phyloP scores from a whole-genome alignment of 257 asterid species.

The Gynochthodes officinalis region DNA sequence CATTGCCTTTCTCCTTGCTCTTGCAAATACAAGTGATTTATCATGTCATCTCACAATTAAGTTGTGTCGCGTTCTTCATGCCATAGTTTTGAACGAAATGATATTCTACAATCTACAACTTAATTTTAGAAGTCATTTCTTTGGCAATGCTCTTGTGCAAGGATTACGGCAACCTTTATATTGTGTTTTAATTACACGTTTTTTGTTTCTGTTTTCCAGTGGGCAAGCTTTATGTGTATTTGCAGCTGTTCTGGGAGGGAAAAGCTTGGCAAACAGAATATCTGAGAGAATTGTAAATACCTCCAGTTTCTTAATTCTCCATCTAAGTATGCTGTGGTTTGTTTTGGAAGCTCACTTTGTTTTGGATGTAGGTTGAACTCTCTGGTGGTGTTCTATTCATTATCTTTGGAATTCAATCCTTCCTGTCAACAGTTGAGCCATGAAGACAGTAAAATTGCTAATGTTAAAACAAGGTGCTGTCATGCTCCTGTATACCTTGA shows the following conservation, averaged over 20 bases:
- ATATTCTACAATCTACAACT: not conserved
- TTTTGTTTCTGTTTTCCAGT: slow-evolving; percentile 40
- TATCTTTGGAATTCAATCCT: slow-evolving; percentile 85
- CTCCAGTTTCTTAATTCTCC: not conserved
- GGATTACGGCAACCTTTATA: not conserved
- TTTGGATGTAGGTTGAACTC: slow-evolving; percentile 58
- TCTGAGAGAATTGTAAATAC: slow-evolving; percentile 75
- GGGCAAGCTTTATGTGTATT: slow-evolving; percentile 92
- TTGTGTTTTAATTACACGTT: not conserved
- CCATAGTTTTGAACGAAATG: not conserved
- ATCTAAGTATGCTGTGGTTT: not conserved
- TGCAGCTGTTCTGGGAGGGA: slow-evolving; percentile 94
- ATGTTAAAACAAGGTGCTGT: too few species aligned
- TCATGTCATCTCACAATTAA: not conserved
- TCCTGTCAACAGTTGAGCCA: slow-evolving; percentile 63
- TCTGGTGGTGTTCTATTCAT: slow-evolving; percentile 87
- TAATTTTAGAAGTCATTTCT: not conserved
- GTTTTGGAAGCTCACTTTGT: slow-evolving; percentile 12
- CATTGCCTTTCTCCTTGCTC: not conserved
- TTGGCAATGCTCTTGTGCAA: not conserved
- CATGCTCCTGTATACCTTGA: not conserved
- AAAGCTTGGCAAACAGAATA: slow-evolving; percentile 77
- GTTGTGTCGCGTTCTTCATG: too few species aligned
- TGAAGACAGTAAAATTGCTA: slow-evolving; percentile 21
- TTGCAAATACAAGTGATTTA: not conserved